A percentile compares a stretch with the other conserved stretches of the same genome.
phyloP scores from a whole-genome alignment of 2,329 filamentous ascomycete genomes.

The Fusarium tuaranense region DNA sequence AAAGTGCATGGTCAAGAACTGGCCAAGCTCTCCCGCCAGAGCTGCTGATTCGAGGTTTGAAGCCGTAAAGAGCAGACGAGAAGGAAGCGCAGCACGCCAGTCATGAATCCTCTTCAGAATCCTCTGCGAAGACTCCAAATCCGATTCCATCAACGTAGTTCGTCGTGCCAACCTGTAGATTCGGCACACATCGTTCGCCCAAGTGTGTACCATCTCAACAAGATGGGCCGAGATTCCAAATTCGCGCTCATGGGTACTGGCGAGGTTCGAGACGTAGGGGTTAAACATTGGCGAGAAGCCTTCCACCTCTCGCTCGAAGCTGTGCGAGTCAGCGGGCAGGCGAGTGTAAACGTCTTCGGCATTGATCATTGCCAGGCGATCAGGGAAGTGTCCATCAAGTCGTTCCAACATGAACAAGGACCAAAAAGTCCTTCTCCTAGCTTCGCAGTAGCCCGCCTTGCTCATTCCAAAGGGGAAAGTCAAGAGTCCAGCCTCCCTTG shows the following conservation, averaged over 20 bases:
- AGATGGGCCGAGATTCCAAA: constrained; percentile 69
- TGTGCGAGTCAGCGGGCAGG: constrained; percentile 70
- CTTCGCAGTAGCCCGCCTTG: constrained; percentile 70
- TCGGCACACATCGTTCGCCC: constrained; percentile 72
- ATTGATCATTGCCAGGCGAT: constrained; percentile 67
- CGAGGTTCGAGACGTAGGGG: constrained; percentile 50
- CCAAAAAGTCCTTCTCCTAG: constrained; percentile 78
- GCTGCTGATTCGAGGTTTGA: constrained; percentile 69
- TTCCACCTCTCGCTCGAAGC: constrained; percentile 71
- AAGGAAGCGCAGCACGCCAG: constrained; percentile 70
- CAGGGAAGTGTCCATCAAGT: constrained; percentile 69
- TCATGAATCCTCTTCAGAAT: constrained; percentile 63
- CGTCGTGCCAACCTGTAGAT: constrained; percentile 58
- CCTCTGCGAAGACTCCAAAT: constrained; percentile 55
- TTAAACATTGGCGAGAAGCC: constrained; percentile 72
- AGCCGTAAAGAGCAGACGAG: constrained; percentile 63
- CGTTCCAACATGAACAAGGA: constrained; percentile 77
- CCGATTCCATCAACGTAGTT: constrained; percentile 41
- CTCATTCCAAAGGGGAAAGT: constrained; percentile 68
- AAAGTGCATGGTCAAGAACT: constrained; percentile 73
- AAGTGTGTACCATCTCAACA: constrained; percentile 72
- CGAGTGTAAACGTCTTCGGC: constrained; percentile 75
- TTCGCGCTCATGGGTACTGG: constrained; percentile 40
- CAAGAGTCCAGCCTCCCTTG: constrained; percentile 52
- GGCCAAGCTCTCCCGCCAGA: constrained; percentile 64